Evolutionary conservation across 768 basidiomycete species (phyloP), one percentile per base, ranked within the genome.

Genomic region (Cytidiella melzeri): DNA sequence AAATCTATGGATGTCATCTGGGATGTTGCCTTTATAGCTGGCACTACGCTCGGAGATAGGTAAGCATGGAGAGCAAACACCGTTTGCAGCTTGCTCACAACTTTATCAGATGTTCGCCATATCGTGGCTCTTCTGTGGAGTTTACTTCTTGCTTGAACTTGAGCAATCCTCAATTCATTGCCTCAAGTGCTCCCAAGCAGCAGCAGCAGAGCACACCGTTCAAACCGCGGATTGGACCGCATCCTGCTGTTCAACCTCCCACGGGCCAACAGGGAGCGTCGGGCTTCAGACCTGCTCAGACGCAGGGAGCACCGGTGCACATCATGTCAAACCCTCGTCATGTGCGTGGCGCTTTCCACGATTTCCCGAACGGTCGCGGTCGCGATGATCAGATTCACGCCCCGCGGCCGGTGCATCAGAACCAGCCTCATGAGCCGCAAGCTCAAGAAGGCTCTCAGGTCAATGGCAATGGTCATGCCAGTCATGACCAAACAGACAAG

Each of bases 1-100:
- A 88, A 85, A 61, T 81, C 86, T 3, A 87, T 98, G 78, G 96
- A 98, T 64, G 87, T 98, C 20, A 78, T 95, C 0, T 98, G 96
- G 90, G 96, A 99, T 64, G 84, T 87, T 20, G 77, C 92, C 1
- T 98, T 99, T 69, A 90, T 99, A 81, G 83, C 92, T 19, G 96
- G 96, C 5, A 75, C 78, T 2, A 96, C 89, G 0, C 70, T 98
- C 10, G 82, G 83, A 3, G 90, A 89, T 59, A 75, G 93, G 88
- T 92, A 58, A 51, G 71, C 50, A 24, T 34, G 12, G 9, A 13
- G 19, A 3, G 42, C 19, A 62, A 12, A 11, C 19, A 15, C 19
- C 39, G n/a, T n/a, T 60, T n/a, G 19, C 41, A 25, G 18, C n/a
- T 30, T 11, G 6, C 21, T n/a, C 27, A 41, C 12, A 24, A 13